phyloP scores from a whole-genome alignment of 1,284 basidiomycete genomes.

The Moesziomyces sp. region DNA sequence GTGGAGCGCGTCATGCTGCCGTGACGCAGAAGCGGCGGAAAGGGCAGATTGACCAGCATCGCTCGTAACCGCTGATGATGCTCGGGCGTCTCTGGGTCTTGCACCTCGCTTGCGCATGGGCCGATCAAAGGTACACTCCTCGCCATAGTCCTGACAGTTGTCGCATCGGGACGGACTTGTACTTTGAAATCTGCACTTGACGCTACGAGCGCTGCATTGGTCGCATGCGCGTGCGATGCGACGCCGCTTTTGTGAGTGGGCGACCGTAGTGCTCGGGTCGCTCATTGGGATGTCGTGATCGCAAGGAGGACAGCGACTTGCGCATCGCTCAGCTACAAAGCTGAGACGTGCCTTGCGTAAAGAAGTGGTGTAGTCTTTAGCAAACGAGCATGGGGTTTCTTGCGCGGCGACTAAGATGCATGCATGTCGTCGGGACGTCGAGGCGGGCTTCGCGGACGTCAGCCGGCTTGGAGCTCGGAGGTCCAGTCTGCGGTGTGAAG shows the following conservation, averaged over 20 bases:
- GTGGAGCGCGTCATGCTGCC: background rate
- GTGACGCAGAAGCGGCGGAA: background rate
- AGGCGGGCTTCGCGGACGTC: background rate
- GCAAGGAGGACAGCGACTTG: background rate
- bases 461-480: background rate
- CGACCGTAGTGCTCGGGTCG: background rate
- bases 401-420: background rate
- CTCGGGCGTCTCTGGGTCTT: background rate
- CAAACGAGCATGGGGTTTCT: background rate
- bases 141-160: background rate
- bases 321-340: background rate
- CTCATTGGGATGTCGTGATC: background rate
- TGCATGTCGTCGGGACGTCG: background rate
- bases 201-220: background rate
- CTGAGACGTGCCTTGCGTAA: background rate
- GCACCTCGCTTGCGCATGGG: slow-evolving; percentile 1
- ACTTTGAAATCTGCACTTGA: background rate
- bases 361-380: background rate
- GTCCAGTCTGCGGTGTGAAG: background rate
- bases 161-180: background rate
- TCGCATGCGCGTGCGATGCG: background rate
- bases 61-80: background rate
- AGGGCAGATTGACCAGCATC: background rate
- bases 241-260: background rate
- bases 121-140: background rate